phyloP scores from a whole-genome alignment of 345 rosid genomes.

The Eucalyptus tenuipes region DNA sequence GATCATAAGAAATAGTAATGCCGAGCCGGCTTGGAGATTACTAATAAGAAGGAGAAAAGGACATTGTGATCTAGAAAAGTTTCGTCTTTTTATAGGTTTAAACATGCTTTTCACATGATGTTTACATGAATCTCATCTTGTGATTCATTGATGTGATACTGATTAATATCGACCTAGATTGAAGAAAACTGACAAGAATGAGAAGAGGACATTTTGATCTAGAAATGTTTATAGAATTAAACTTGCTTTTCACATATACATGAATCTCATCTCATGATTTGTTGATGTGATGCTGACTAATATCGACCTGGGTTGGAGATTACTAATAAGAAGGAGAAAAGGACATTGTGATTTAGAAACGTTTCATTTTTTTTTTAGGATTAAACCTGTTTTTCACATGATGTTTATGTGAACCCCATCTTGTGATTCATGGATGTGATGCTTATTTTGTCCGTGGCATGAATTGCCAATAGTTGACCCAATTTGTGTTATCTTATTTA shows the following conservation, averaged over 20 bases:
- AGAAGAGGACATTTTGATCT: not conserved
- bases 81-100: not conserved
- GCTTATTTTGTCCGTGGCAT: not conserved
- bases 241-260: not conserved
- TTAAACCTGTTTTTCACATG: not conserved
- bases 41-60: not conserved
- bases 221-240: not conserved
- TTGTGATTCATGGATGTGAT: not conserved
- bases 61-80: not conserved
- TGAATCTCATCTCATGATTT: not conserved
- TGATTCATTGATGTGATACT: not conserved
- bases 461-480: not conserved
- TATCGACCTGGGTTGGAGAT: not conserved
- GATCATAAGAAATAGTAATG: not conserved
- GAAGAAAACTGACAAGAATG: not conserved
- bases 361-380: not conserved
- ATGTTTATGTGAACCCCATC: not conserved
- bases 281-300: not conserved
- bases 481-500: not conserved
- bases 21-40: not conserved
- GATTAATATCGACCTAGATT: not conserved
- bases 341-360: not conserved
- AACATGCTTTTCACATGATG: not conserved
- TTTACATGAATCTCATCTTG: not conserved
- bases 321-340: not conserved